A percentile compares a stretch with the other conserved stretches of the same genome.
phyloP scores from a whole-genome alignment of 345 rosid genomes.

The Heritiera fomes region DNA sequence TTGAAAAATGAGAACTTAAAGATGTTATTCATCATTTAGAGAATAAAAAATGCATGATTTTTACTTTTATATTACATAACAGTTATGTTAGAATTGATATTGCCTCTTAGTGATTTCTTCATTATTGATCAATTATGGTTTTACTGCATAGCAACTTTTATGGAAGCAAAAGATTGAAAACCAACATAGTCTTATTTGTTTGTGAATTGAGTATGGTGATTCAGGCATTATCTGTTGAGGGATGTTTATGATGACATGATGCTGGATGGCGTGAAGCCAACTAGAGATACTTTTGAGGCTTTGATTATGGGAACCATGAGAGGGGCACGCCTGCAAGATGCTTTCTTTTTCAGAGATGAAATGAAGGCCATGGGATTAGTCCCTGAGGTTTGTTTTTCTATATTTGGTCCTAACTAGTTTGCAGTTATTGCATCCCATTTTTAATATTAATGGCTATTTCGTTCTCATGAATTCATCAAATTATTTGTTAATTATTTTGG shows the following conservation, averaged over 20 bases:
- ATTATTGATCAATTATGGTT: neutral
- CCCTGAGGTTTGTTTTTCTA: conserved; percentile 68
- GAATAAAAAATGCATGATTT: neutral
- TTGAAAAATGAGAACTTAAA: neutral
- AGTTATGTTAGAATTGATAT: neutral
- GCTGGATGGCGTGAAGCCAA: conserved; percentile 93
- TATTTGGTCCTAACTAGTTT: neutral
- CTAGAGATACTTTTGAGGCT: conserved; percentile 69
- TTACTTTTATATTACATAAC: neutral
- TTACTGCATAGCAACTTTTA: neutral
- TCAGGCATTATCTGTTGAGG: conserved; percentile 66
- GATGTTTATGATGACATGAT: conserved; percentile 89
- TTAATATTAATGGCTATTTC: neutral
- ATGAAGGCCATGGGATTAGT: conserved; percentile 88
- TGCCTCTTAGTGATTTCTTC: neutral
- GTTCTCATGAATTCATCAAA: neutral
- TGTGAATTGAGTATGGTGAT: neutral
- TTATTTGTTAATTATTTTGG: neutral
- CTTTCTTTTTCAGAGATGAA: conserved; percentile 79
- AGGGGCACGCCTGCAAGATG: conserved; percentile 82
- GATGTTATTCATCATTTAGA: neutral
- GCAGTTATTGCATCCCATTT: neutral
- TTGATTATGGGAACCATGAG: conserved; percentile 85
- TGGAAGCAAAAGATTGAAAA: neutral
- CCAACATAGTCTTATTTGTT: neutral